These are phyloP conservation scores for Ceratocystis diversiconidia DNA, from an alignment of 2,329 filamentous ascomycete genomes.

Conservation along the genomic window DNA sequence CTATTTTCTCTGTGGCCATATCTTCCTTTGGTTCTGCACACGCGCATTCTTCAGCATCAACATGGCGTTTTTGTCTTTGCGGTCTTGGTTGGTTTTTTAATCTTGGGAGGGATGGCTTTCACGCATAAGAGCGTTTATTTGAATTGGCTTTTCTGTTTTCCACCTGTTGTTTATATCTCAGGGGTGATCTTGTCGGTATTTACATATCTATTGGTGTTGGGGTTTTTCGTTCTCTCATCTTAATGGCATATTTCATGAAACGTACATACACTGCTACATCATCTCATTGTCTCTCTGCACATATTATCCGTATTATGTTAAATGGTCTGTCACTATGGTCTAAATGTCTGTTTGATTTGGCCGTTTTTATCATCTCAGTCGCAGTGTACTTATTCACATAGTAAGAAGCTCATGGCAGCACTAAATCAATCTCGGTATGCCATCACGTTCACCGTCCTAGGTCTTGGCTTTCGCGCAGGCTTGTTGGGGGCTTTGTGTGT, in stretches of 20 bases:
- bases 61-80: conserved; percentile 4
- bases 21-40: neutral
- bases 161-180: neutral
- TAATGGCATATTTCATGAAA: neutral
- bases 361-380: neutral
- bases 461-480: too few relatives aligned
- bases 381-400: neutral
- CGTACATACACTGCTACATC: neutral
- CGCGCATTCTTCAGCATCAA: conserved; percentile 7
- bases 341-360: neutral
- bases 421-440: conserved; percentile 11
- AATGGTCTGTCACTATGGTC: too few relatives aligned
- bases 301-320: too few relatives aligned
- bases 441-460: neutral
- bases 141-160: neutral
- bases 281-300: neutral
- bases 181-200: neutral
- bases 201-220: neutral
- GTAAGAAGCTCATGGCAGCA: neutral
- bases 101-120: neutral
- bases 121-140: neutral
- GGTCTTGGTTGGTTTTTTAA: conserved; percentile 1
- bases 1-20: conserved; percentile 5
- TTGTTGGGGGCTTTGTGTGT: neutral
- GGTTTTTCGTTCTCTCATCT: neutral